Conservation (phyloP, 306 rosid species). For the Ormosia emarginata region DNA sequence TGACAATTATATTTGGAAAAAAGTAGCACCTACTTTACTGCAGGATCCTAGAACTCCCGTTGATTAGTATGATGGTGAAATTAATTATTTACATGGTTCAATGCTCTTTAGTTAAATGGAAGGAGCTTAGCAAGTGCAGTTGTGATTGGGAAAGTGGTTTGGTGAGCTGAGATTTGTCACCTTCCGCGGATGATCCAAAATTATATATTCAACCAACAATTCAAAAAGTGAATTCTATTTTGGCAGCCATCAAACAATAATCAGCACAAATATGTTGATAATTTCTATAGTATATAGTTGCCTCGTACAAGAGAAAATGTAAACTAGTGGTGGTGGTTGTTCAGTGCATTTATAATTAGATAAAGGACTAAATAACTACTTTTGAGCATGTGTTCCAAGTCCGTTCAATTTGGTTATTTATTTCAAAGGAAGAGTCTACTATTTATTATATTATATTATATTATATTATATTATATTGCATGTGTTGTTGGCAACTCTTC, state of each 20-base stretch:
- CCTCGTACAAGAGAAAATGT: not conserved
- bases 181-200: not conserved
- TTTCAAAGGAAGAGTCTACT: not conserved
- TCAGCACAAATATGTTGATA: not conserved
- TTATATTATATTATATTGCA: not conserved
- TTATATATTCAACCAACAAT: constrained; percentile 2
- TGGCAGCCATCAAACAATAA: constrained; percentile 26
- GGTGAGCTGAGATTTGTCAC: constrained; percentile 21
- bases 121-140: constrained; percentile 25
- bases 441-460: not conserved
- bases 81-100: not conserved
- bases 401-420: not conserved
- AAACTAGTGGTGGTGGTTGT: constrained; percentile 4
- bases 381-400: not conserved
- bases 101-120: constrained; percentile 19
- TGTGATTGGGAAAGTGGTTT: constrained; percentile 7
- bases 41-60: constrained; percentile 2
- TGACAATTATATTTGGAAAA: not conserved
- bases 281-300: not conserved
- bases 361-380: constrained; percentile 1
- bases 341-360: not conserved
- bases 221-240: constrained; percentile 27
- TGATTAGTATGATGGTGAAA: not conserved
- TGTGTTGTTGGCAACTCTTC: not conserved
- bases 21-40: not conserved